Evolutionary conservation across 2,329 filamentous ascomycete genomes (phyloP), one percentile per base, ranked within the genome.

Genomic region (Zymoseptoria ardabiliae): DNA sequence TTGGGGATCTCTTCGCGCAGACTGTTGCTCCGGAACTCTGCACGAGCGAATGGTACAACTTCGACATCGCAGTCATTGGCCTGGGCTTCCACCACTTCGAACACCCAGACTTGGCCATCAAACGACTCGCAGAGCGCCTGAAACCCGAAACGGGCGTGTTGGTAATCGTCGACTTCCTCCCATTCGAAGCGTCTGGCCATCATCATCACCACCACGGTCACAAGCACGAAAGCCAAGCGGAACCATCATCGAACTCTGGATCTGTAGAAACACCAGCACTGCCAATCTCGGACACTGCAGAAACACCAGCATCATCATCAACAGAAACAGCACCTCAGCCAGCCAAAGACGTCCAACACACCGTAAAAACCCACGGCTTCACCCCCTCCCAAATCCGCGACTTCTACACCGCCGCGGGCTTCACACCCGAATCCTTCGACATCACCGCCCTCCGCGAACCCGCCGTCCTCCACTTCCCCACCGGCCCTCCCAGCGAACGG

Each of bases 191-290:
- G 2, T 51, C 50, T 20, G 20, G 20, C 13, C 28, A 58, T 48
- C 63, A 67, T 50, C 55, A 56, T n/a, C 86, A 90, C 70, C 77
- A 79, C 5, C 86, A 91, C 69, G 82, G 80, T n/a, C 86, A 90
- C 70, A 79, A 81, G 60, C 86, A 89, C 72, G 78, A 75, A 3
- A 53, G 49, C 3, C 63, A 59, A 20, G 82, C 82, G 11, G 53
- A 60, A 21, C 50, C 58, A 21, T 50, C 45, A 50, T 28, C 8
- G 45, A 50, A 50, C 17, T n/a, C 20, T n/a, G 45, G 11, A n/a
- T 7, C 4, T n/a, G 45, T 10, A 49, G 8, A 23, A 19, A 10
- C 20, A 10, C 4, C n/a, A 56, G 61, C 19, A n/a, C 7, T 8
- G 8, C 9, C 25, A 9, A 9, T 8, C 25, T 28, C 25, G 25